These are phyloP conservation scores for Metarhizium guizhouense DNA, from an alignment of 2,329 filamentous ascomycete genomes.

Conservation along the genomic window DNA sequence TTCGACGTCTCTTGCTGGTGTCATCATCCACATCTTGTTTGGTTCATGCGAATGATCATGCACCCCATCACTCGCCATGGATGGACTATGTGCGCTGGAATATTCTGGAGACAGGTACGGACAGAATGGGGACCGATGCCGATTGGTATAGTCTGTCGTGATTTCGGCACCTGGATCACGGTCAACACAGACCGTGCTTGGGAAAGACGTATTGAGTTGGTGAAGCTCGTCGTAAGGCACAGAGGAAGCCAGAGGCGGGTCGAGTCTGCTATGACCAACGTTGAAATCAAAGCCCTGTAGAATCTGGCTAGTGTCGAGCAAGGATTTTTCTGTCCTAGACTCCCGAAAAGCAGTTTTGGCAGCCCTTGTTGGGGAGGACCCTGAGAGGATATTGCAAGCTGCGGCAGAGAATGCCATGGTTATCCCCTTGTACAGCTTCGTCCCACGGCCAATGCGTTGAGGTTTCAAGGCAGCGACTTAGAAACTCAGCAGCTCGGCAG, in stretches of 20 bases:
- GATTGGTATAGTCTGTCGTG: background rate
- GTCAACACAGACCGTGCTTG: background rate
- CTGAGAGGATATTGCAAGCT: background rate
- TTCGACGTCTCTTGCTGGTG: slow-evolving; percentile 1
- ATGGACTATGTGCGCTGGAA: slow-evolving; percentile 3
- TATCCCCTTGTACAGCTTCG: background rate
- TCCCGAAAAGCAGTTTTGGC: background rate
- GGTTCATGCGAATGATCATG: background rate
- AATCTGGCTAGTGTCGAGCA: background rate
- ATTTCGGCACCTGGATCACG: background rate
- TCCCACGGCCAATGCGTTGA: background rate
- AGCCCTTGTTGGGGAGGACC: background rate
- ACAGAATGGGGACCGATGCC: background rate
- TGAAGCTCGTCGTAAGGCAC: background rate
- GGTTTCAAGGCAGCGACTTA: background rate
- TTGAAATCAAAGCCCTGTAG: background rate
- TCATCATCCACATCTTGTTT: background rate
- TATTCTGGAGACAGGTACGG: slow-evolving; percentile 3
- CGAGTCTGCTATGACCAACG: background rate
- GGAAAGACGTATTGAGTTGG: background rate
- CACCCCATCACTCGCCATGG: slow-evolving; percentile 5
- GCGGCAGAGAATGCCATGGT: background rate
- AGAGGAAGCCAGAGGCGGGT: background rate
- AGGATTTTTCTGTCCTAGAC: background rate
- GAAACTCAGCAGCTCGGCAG: background rate